Base-by-base conservation (phyloP, 2,329 filamentous ascomycete species). In the Bipolaris zeicola region DNA sequence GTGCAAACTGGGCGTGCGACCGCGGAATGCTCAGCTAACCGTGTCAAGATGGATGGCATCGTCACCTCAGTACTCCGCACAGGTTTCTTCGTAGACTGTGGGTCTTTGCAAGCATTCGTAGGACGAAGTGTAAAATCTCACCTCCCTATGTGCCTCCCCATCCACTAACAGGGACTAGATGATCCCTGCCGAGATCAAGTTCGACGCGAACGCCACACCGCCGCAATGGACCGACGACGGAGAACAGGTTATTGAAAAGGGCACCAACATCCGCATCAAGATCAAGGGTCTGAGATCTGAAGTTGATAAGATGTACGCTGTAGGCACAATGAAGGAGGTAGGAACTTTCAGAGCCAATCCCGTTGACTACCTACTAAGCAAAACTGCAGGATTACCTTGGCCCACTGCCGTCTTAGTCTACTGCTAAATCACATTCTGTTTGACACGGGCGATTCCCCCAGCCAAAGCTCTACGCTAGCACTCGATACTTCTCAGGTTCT, bases 191-290 rank as follows among this genome's bases (percentile, higher is more conserved):
- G 91, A 96, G 62, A 92, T 97, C 78, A 95, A 92, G 78, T 98
- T 91, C 82, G 94, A 97, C 73, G 90, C 92, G 44, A 96, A 96
- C 69, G 93, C 94, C 49, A 96, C 94, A 36, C 95, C 95, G n/a
- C 92, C 94, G 2, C 92, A 96, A 71, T 99, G 92, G 77, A 96
- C 93, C 37, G 94, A 99, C 76, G 94, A 96, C 70, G 92, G 91
- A 61, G 95, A 96, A 64, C 91, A 93, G 64, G 89, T 92, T 34
- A 96, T 99, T 70, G 93, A 98, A 78, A 92, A 92, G 57, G 92
- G 92, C 45, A 96, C 93, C 14, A 94, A 96, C 68, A 87, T 99
- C 62, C 90, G 95, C 44, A 87, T 98, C 64, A 97, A 97, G 80
- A 89, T 99, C 62, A 91, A 97, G 68, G 95, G 95, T 77, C 90